phyloP scores from a whole-genome alignment of 768 basidiomycete genomes.

The Gloeopeniophorella convolvens region DNA sequence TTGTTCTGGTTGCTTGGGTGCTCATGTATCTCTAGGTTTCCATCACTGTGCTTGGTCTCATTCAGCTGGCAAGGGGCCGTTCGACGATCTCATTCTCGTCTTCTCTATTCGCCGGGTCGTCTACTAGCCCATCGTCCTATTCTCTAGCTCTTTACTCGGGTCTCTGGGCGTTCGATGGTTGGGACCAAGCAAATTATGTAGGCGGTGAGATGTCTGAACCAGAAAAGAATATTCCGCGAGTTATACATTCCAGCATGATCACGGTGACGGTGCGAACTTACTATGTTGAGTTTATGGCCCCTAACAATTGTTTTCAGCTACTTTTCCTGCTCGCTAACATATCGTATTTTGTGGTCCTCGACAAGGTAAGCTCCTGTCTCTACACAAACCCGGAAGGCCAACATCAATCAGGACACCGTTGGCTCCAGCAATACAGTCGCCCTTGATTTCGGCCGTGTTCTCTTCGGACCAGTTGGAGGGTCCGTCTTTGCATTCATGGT shows the following conservation, averaged over 20 bases:
- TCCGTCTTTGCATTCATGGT: slow-evolving; percentile 86
- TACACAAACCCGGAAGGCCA: neutral
- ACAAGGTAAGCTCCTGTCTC: slow-evolving; percentile 44
- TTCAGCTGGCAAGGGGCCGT: slow-evolving; percentile 67
- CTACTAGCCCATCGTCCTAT: slow-evolving; percentile 74
- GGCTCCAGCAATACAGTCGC: slow-evolving; percentile 82
- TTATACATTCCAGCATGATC: slow-evolving; percentile 87
- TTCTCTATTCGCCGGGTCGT: slow-evolving; percentile 68
- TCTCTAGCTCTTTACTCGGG: slow-evolving; percentile 94
- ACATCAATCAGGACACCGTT: slow-evolving; percentile 44
- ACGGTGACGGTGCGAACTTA: slow-evolving; percentile 57
- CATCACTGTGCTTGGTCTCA: slow-evolving; percentile 71
- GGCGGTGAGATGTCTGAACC: slow-evolving; percentile 82
- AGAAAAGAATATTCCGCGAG: slow-evolving; percentile 79
- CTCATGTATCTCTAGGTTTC: slow-evolving; percentile 41
- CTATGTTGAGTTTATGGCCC: slow-evolving; percentile 7
- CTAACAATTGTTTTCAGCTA: slow-evolving; percentile 34
- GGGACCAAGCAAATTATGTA: slow-evolving; percentile 91
- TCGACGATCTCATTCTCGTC: slow-evolving; percentile 60
- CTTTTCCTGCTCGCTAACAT: slow-evolving; percentile 80
- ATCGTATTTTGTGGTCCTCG: slow-evolving; percentile 91
- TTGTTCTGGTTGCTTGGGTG: neutral
- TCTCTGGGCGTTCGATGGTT: slow-evolving; percentile 94
- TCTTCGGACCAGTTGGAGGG: slow-evolving; percentile 86
- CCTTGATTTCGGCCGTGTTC: slow-evolving; percentile 82